These are phyloP conservation scores for Sporothrix brasiliensis DNA, from an alignment of 2,329 filamentous ascomycete genomes.

Conservation along the genomic window DNA sequence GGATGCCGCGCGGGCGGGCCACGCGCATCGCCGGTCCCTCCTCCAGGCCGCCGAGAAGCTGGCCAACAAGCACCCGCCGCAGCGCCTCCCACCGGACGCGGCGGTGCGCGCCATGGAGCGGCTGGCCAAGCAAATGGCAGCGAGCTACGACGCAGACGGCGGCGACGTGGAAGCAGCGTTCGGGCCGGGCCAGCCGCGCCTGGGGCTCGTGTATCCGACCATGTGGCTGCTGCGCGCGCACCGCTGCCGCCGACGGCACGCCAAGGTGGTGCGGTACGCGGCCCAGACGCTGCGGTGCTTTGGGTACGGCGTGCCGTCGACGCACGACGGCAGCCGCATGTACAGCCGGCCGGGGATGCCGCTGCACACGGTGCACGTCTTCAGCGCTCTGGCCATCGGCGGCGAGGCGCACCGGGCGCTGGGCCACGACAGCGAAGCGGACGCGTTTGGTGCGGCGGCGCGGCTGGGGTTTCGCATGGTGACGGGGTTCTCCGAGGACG, in stretches of 20 bases:
- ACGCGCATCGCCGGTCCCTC: constrained; percentile 32
- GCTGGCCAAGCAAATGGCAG: constrained; percentile 42
- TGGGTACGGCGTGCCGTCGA: constrained; percentile 38
- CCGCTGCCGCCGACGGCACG: constrained; percentile 42
- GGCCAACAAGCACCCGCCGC: constrained; percentile 33
- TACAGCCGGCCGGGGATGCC: constrained; percentile 37
- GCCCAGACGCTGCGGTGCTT: constrained; percentile 43
- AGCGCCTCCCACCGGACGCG: constrained; percentile 40
- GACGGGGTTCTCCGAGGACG: constrained; percentile 43
- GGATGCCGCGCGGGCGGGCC: constrained; percentile 31
- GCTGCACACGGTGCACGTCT: constrained; percentile 45
- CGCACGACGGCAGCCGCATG: constrained; percentile 27
- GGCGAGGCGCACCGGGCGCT: constrained; percentile 41
- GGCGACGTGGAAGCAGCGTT: no score
- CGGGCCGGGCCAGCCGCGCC: constrained; percentile 42
- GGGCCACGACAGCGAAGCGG: constrained; percentile 39
- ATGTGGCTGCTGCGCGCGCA: constrained; percentile 46
- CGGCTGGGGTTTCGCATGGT: constrained; percentile 42
- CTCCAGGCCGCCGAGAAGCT: constrained; percentile 36
- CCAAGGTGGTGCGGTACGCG: constrained; percentile 42
- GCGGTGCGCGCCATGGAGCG: constrained; percentile 42
- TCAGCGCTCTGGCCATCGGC: constrained; percentile 41
- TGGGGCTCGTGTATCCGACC: constrained; percentile 44
- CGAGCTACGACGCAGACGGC: constrained; percentile 42
- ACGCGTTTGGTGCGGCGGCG: constrained; percentile 40